A percentile compares a stretch with the other conserved stretches of the same genome.
Evolutionary conservation across 2,329 filamentous ascomycete genomes (phyloP).

Genomic region (Pseudocercospora ulei): DNA sequence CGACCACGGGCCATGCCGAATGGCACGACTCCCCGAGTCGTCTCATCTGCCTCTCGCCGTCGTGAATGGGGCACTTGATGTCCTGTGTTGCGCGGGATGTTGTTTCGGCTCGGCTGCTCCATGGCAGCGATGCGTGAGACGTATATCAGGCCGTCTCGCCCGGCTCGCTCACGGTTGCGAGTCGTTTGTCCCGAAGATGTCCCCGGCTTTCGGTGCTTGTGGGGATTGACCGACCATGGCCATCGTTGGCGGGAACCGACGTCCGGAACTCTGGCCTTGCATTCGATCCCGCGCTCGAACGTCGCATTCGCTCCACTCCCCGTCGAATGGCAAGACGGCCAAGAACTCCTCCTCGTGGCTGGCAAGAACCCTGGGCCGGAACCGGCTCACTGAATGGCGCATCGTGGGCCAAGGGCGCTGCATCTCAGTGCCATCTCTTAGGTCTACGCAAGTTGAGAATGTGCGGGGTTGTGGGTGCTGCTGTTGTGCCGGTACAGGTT

Average conservation of each 20-base stretch:
- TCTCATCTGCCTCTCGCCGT: constrained; percentile 14
- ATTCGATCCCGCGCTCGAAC: constrained; percentile 23
- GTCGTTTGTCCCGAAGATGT: constrained; percentile 25
- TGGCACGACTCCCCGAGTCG: constrained; percentile 14
- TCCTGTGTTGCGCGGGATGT: constrained; percentile 22
- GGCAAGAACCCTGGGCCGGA: constrained; percentile 27
- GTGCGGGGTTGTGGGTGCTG: constrained; percentile 18
- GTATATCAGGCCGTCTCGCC: constrained; percentile 19
- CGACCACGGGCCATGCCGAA: background rate
- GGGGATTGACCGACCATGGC: constrained; percentile 23
- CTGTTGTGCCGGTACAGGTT: constrained; percentile 20
- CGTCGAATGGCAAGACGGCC: constrained; percentile 22
- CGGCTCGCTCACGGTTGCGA: constrained; percentile 25
- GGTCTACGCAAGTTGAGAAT: constrained; percentile 29
- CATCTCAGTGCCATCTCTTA: constrained; percentile 28
- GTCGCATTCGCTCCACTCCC: constrained; percentile 23
- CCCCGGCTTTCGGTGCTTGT: constrained; percentile 22
- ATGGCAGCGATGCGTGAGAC: background rate
- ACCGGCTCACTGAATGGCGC: constrained; percentile 27
- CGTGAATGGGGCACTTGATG: constrained; percentile 21
- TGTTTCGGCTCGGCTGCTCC: background rate
- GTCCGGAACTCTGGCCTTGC: constrained; percentile 25
- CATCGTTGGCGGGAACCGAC: constrained; percentile 22
- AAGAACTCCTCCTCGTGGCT: constrained; percentile 21
- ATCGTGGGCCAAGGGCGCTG: constrained; percentile 28